Evolutionary conservation across 495 filamentous ascomycete genomes (phyloP), one percentile per base, ranked within the genome.

Genomic region (Hapsidospora chrysogenum): DNA sequence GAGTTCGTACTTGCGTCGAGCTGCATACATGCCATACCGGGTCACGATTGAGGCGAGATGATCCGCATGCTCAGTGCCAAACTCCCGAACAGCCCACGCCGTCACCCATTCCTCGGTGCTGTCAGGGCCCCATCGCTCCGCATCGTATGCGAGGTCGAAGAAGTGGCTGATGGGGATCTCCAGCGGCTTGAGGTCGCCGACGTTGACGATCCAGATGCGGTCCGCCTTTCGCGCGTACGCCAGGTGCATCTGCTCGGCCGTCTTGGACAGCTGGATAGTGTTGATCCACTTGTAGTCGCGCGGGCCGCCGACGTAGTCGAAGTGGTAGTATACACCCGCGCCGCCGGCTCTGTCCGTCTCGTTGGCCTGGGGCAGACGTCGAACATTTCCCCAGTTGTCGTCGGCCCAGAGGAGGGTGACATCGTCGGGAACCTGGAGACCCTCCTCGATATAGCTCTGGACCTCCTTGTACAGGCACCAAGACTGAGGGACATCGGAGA

Each of bases 321-420:
- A 74, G 48, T 82, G 77, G 42, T 82, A 84, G 47, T 83, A 83
- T 8, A 82, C 68, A n/a, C 79, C 78, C 14, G 78, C 75, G 9
- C 78, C 75, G 17, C 72, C 77, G 9, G 56, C 38, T 28, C 78
- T 57, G n/a, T 48, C 43, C 0, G 61, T 72, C 54, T 84, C 78
- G 42, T 72, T 64, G 0, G 41, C 57, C 17, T 76, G 46, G 5
- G 80, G 80, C 29, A 84, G 64, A 32, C 76, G 58, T 11, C 72
- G 67, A 20, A 79, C 53, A 49, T 79, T 76, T 7, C 76, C 76
- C 65, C 66, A 80, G 51, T 83, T 85, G 47, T 85, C 80, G 49
- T 85, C 79, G 0, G 78, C 64, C 66, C 75, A 84, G 8, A 84
- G 53, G 18, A 85, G 56, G 1, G 77, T 84, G 31, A 85, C 64